Evolutionary conservation across 306 rosid genomes (phyloP).

Genomic region (Cicer yamashitae): DNA sequence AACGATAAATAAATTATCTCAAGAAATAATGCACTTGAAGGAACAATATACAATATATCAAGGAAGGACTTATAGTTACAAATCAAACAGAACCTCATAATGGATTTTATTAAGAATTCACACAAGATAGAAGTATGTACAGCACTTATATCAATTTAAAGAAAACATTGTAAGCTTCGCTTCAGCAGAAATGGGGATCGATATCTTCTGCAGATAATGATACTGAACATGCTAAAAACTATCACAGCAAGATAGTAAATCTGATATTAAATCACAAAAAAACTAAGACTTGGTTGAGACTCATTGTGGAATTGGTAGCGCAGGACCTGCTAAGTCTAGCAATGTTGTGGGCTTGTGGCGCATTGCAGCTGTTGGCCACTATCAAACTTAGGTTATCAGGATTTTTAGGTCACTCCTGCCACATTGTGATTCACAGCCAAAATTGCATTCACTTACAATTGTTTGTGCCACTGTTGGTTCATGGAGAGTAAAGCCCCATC

Average conservation of each 20-base stretch:
- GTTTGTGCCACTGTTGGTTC: not conserved
- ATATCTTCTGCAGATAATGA: constrained; percentile 23
- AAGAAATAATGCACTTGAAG: constrained; percentile 12
- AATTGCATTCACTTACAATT: not conserved
- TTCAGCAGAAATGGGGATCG: constrained; percentile 18
- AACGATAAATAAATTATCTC: not conserved
- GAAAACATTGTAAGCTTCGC: constrained; percentile 1
- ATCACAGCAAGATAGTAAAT: constrained; percentile 9
- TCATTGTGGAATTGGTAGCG: not conserved
- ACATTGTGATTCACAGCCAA: not conserved
- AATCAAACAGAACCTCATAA: constrained; percentile 13
- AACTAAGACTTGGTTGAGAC: not conserved
- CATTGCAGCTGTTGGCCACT: not conserved
- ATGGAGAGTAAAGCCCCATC: not conserved
- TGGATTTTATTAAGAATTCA: constrained; percentile 10
- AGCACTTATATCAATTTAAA: constrained; percentile 25
- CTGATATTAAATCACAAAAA: not conserved
- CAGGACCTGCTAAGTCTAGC: not conserved
- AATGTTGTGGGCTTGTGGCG: not conserved
- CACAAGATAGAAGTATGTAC: not conserved
- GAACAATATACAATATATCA: not conserved
- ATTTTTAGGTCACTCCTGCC: not conserved
- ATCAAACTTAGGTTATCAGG: not conserved
- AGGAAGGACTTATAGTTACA: not conserved
- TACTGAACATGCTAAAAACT: constrained; percentile 9